Conservation (phyloP, 2,329 filamentous ascomycete genomes). For the Pseudocercospora crystallina region DNA sequence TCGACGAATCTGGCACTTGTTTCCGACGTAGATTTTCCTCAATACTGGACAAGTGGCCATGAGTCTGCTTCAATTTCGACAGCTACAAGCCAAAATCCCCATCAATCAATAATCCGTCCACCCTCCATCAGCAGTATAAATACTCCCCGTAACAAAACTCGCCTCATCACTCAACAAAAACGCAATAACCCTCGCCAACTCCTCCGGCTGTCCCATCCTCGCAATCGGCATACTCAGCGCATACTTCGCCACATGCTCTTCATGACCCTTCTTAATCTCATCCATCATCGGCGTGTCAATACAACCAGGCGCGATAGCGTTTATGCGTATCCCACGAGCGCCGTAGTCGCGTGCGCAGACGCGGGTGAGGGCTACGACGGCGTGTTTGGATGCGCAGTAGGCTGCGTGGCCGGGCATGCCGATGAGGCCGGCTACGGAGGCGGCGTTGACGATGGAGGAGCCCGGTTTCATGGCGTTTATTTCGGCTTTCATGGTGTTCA, state of each 20-base stretch:
- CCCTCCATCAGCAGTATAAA: constrained; percentile 10
- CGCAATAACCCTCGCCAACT: constrained; percentile 28
- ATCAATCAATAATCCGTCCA: too few species aligned
- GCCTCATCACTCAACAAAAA: constrained; percentile 10
- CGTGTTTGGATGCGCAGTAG: not conserved
- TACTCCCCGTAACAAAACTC: constrained; percentile 8
- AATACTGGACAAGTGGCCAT: too few species aligned
- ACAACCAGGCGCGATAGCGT: constrained; percentile 22
- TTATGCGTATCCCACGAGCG: constrained; percentile 14
- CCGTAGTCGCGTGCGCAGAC: not conserved
- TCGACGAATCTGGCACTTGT: too few species aligned
- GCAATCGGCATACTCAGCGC: too few species aligned
- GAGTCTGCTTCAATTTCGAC: too few species aligned
- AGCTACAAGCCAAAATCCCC: too few species aligned
- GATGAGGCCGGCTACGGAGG: not conserved
- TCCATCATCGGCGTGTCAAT: not conserved
- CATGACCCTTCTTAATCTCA: too few species aligned
- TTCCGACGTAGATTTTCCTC: too few species aligned
- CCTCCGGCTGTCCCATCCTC: constrained; percentile 29
- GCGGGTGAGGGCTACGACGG: not conserved
- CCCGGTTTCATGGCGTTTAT: not conserved
- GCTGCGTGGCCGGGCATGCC: not conserved
- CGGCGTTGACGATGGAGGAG: not conserved
- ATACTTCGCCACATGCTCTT: too few species aligned
- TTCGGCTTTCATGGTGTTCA: not conserved